Percentiles rank a stretch among this genome's conserved stretches.
These are phyloP conservation scores for Mortierella sp. DNA, from an alignment of 371 early-diverging fungal species.

Conservation along the genomic window DNA sequence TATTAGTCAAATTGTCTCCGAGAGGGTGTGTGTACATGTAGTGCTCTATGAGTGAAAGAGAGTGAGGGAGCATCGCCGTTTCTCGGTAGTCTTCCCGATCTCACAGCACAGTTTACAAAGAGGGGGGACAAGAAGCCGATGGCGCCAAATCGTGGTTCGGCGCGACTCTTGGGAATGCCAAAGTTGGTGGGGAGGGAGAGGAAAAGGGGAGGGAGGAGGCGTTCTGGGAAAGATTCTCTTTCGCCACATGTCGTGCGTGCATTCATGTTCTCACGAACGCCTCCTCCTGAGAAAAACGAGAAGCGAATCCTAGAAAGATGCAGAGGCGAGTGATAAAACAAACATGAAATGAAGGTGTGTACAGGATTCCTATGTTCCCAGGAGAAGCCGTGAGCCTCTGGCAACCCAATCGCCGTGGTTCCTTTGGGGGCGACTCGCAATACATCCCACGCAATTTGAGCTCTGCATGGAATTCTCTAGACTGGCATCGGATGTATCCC, in stretches of 20 bases:
- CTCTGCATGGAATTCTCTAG: neutral
- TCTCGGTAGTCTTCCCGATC: no score
- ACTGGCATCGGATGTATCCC: neutral
- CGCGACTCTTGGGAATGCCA: no score
- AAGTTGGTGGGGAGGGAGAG: no score
- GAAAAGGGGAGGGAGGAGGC: no score
- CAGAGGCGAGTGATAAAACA: neutral
- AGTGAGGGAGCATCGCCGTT: no score
- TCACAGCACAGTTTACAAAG: no score
- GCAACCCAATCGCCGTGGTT: neutral
- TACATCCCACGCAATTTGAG: neutral
- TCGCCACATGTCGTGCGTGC: neutral
- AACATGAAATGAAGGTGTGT: neutral
- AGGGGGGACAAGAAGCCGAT: no score
- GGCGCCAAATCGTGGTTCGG: no score
- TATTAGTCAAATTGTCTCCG: no score
- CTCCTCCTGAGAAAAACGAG: neutral
- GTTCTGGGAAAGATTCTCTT: no score
- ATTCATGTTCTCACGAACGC: neutral
- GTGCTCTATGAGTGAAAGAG: no score
- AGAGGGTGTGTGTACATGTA: no score
- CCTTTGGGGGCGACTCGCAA: neutral
- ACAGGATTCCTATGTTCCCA: neutral
- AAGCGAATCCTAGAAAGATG: neutral
- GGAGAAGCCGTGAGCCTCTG: constrained; percentile 1